These are phyloP conservation scores for Rhodotorula sp. DNA, from an alignment of 1,284 basidiomycete species.

Conservation along the genomic window DNA sequence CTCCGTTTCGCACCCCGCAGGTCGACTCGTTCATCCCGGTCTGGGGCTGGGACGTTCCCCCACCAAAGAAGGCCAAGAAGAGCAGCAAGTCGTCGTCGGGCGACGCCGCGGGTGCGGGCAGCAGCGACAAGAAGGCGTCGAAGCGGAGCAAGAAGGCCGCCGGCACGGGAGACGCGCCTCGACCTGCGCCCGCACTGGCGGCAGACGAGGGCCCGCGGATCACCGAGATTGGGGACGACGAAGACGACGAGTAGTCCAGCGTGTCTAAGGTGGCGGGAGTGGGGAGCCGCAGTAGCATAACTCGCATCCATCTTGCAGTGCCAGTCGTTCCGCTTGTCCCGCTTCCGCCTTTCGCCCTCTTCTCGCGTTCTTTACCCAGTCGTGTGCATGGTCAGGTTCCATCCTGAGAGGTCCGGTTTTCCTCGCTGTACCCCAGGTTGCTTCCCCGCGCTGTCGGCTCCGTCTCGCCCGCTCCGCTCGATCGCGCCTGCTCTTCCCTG, in stretches of 20 bases:
- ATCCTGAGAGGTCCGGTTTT: too few relatives aligned
- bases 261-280: background rate
- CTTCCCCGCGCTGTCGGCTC: too few relatives aligned
- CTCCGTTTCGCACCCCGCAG: slow-evolving; percentile 54
- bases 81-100: background rate
- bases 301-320: background rate
- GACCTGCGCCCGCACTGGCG: background rate
- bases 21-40: slow-evolving; percentile 95
- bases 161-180: slow-evolving; percentile 47
- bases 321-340: too few relatives aligned
- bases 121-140: slow-evolving; percentile 41
- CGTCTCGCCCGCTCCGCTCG: slow-evolving; percentile 1
- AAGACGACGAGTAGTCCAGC: slow-evolving; percentile 13
- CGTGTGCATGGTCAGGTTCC: too few relatives aligned
- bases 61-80: slow-evolving; percentile 51
- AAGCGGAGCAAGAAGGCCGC: slow-evolving; percentile 21
- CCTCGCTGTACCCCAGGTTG: too few relatives aligned
- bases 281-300: background rate
- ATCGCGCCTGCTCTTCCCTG: background rate
- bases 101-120: background rate
- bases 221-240: slow-evolving; percentile 17
- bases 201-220: slow-evolving; percentile 14
- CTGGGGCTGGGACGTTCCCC: slow-evolving; percentile 94
- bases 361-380: too few relatives aligned
- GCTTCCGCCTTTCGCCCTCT: background rate